Evolutionary conservation across 208 protist genomes (phyloP), one percentile per base, ranked within the genome.

Genomic region (Naegleria gruberi): DNA sequence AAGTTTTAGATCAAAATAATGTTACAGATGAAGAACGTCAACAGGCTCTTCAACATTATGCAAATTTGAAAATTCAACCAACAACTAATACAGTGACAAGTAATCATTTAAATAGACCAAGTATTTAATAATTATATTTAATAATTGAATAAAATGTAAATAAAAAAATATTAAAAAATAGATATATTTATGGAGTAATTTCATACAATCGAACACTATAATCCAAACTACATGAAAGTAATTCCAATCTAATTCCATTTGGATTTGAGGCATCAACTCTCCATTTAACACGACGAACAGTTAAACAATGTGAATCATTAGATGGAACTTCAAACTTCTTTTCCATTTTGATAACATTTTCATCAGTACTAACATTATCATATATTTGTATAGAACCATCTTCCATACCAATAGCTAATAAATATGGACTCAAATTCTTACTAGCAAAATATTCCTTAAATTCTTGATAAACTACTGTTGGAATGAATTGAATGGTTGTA

Each of bases 41-140:
- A 23, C 0, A 65, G 43, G 84, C 84, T 42, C 57, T 43, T 0
- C 41, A 88, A 42, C 34, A 12, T 6, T 88, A 88, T 88, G 84
- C 41, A 17, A n/a, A 51, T 65, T 65, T 88, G 34, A 65, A 47
- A 10, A 88, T 88, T 34, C 43, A 87, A 40, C 83, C 83, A n/a
- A 42, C 51, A 65, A 37, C 30, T 23, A 65, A 65, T 65, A 23
- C 30, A 10, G 30, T 65, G 6, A 65, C n/a, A n/a, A n/a, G n/a
- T n/a, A n/a, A n/a, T n/a, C n/a, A n/a, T n/a, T n/a, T n/a, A n/a
- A n/a, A n/a, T n/a, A n/a, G n/a, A n/a, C n/a, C n/a, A n/a, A n/a
- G n/a, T n/a, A n/a, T n/a, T n/a, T n/a, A n/a, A n/a, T n/a, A n/a
- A n/a, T n/a, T n/a, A n/a, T n/a, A n/a, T n/a, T n/a, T n/a, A n/a